Percentiles rank a stretch among this genome's conserved stretches.
Evolutionary conservation across 495 filamentous ascomycete species (phyloP).

Genomic region (Hypoxylon fragiforme): DNA sequence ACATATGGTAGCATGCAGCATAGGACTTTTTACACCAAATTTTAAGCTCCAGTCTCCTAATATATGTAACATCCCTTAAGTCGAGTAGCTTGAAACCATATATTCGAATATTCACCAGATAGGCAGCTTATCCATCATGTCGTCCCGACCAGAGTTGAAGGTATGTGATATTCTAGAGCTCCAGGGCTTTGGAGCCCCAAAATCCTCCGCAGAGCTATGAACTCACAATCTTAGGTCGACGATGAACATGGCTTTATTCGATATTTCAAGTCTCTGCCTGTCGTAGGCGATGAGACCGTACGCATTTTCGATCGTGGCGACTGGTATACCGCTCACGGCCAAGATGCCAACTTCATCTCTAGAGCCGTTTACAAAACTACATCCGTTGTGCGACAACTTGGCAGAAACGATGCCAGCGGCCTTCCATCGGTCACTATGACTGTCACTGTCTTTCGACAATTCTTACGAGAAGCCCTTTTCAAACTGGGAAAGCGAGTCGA

Average conservation of each 20-base stretch:
- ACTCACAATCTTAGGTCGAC: constrained; percentile 65
- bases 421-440: constrained; percentile 93
- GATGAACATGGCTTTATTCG: constrained; percentile 95
- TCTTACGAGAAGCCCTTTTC: constrained; percentile 92
- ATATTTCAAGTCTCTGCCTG: constrained; percentile 82
- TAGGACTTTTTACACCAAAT: too few species aligned
- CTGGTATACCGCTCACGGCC: constrained; percentile 91
- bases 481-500: constrained; percentile 87
- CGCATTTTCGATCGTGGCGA: constrained; percentile 94
- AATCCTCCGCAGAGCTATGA: background rate
- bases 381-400: constrained; percentile 87
- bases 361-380: constrained; percentile 96
- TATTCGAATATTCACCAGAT: too few species aligned
- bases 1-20: background rate
- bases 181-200: background rate
- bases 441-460: constrained; percentile 90
- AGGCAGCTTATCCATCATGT: constrained; percentile 68
- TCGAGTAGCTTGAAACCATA: too few species aligned
- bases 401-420: constrained; percentile 76
- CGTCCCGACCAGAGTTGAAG: constrained; percentile 89
- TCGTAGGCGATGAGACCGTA: constrained; percentile 69
- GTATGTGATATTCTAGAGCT: constrained; percentile 45
- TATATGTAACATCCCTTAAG: too few species aligned
- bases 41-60: too few species aligned
- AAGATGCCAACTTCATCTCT: constrained; percentile 92